Evolutionary conservation across 768 basidiomycete species (phyloP), one percentile per base, ranked within the genome.

Genomic region (Leccinum ochraceum): DNA sequence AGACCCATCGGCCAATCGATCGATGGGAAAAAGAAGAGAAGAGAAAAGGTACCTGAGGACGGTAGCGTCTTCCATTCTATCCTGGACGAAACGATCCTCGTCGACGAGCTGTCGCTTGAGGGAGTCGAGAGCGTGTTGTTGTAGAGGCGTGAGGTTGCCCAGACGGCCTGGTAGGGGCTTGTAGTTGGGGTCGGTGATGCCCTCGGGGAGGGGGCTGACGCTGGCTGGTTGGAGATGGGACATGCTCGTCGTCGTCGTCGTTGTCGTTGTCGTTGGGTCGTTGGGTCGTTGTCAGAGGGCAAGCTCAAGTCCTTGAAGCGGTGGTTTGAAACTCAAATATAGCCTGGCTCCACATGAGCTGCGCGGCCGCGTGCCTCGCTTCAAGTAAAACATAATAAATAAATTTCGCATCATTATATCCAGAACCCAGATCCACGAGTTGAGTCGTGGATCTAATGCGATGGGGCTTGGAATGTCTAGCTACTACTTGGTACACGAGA

Each of bases 131-230:
- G 85, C 80, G 61, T 85, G 78, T 63, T 83, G 81, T 69, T 94
- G 90, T 7, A 71, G 60, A 0, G 79, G 71, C 1, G 83, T 83
- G 67, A 95, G 81, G 72, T 94, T 93, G n/a, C 93, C 93, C 42
- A 92, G 76, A 32, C 87, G 81, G 16, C 93, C 92, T 20, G 91
- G 86, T 1, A 78, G 77, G 13, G 89, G 88, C 66, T 78, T 83
- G 74, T 86, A 89, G 72, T 81, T 81, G 17, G 85, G 81, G 74
- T 88, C 82, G 3, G 86, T 86, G 61, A 86, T 76, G 59, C 85
- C 85, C 37, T 75, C 76, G 17, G 86, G 85, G 69, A 86, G 76
- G 2, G 81, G 75, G 48, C 83, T 84, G 55, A 80, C 85, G 72
- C 77, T 83, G 54, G 83, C 84, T 20, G 77, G 73, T 59, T 74